Evolutionary conservation across 345 rosid genomes (phyloP), one percentile per base, ranked within the genome.

Genomic region (Eutrema yunnanense): DNA sequence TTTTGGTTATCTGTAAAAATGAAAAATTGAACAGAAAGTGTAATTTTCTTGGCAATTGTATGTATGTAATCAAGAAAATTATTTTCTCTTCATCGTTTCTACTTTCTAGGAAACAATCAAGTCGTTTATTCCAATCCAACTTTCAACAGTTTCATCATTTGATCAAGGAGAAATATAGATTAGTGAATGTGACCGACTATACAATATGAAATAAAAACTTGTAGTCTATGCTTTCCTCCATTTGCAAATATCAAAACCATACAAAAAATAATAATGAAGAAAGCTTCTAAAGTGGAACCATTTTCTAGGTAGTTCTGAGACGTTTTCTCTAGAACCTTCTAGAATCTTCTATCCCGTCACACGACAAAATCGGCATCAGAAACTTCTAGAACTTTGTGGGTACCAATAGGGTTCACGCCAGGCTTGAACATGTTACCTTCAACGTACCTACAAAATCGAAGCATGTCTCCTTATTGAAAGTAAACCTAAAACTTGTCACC

Each of bases 401-500:
- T 42, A 56, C 97, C 98, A 16, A 90, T 86, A 13, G 98, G 95
- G 69, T 86, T 87, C 59, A 80, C 96, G 32, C 98, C 95, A 9
- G 88, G 67, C 79, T 87, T 86, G 85, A 94, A 94, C 65, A 85
- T 67, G 78, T 86, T 94, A 33, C 92, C 95, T 84, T 91, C 95
- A 13, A 89, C 79, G 73, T 87, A 94, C 96, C 97, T 94, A 82
- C 65, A 78, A 72, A n/a, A n/a, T 13, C 57, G 2, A 70, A 48
- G 56, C 26, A 56, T 0, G 32, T 9, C 40, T 62, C 52, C 12
- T 26, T 6, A 5, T 43, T 46, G 58, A 53, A 52, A 30, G n/a
- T 53, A 34, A 73, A 26, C 36, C 55, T 27, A 8, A 38, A 69
- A 63, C 53, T 38, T 54, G 67, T 61, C 59, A 46, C 43, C 51